Evolutionary conservation across 768 basidiomycete genomes (phyloP), one percentile per base, ranked within the genome.

Genomic region (Tylopilus intermedius): DNA sequence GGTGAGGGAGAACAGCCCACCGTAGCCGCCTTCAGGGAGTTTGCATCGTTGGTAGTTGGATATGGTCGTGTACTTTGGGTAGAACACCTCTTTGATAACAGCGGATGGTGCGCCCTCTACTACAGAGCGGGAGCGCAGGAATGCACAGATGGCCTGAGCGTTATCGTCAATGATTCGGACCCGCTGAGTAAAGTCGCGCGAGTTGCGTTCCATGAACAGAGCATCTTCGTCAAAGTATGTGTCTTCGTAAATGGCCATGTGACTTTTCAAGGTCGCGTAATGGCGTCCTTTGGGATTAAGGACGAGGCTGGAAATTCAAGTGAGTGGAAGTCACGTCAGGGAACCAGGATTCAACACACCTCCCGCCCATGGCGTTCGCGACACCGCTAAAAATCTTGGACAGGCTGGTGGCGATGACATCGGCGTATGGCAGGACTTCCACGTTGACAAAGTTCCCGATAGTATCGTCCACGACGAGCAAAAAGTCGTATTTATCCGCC

Each of bases 161-260:
- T 95, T 98, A 30, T 69, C 67, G 67, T 98, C 91, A 69, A 95
- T 91, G 49, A 74, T 67, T 50, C 75, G 75, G 58, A 93, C 79
- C 50, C 95, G 90, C 8, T 73, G 75, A 47, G 77, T 71, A 74
- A 95, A 97, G 71, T 96, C 86, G 47, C 95, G 90, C 15, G 95
- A 98, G 72, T 99, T 99, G 59, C 94, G 88, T 67, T 99, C 95
- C 88, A 99, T 89, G 76, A 84, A 95, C 51, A 97, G 82, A 39
- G 90, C 93, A 63, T 99, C 95, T 67, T 94, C 90, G 62, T 82
- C 78, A 59, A 87, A 97, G 72, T 91, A 97, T 22, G 74, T 72
- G 65, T 99, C 94, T 66, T 95, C 90, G 68, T 84, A 97, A 6
- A 67, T 72, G 8, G 70, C 62, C 61, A 92, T 73, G 44, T 82